A percentile compares a stretch with the other conserved stretches of the same genome.
These are phyloP conservation scores for Bombardia bombarda DNA, from an alignment of 495 filamentous ascomycete species.

Conservation along the genomic window DNA sequence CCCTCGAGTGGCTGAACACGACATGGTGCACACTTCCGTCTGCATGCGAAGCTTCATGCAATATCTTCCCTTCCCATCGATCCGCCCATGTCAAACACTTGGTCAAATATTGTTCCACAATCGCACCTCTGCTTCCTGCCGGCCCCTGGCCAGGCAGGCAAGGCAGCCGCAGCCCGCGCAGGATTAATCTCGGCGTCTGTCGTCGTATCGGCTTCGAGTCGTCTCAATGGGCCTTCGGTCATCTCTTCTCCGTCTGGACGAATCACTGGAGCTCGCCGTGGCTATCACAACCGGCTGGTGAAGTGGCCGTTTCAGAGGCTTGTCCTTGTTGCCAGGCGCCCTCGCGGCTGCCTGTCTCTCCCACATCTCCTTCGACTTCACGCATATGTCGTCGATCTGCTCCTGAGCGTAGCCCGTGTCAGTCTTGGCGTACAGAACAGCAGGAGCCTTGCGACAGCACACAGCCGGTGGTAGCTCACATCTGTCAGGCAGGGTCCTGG, in stretches of 20 bases:
- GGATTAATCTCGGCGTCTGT: conserved; percentile 17
- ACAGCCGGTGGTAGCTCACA: conserved; percentile 42
- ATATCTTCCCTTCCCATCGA: conserved; percentile 3
- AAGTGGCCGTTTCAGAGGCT: conserved; percentile 45
- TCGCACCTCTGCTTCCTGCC: too few relatives aligned
- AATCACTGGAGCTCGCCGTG: conserved; percentile 27
- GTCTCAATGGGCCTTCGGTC: conserved; percentile 20
- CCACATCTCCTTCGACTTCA: conserved; percentile 48
- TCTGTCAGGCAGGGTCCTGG: conserved; percentile 46
- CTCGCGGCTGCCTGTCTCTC: conserved; percentile 48
- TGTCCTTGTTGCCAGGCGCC: conserved; percentile 36
- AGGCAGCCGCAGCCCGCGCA: too few relatives aligned
- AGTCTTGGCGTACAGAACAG: conserved; percentile 15
- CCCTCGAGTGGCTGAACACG: conserved; percentile 6
- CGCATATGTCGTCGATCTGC: conserved; percentile 51
- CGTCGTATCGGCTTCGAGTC: conserved; percentile 16
- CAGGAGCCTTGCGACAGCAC: background rate
- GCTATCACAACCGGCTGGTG: conserved; percentile 45
- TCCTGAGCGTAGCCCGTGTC: conserved; percentile 32
- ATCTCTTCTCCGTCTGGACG: conserved; percentile 19
- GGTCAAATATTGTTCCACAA: conserved; percentile 10
- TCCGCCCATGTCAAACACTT: conserved; percentile 10
- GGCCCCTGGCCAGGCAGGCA: too few relatives aligned
- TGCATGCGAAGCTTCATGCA: conserved; percentile 14
- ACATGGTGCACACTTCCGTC: conserved; percentile 7